Conservation (phyloP, 2,329 filamentous ascomycete genomes). For the Calcarisporium arbuscula region DNA sequence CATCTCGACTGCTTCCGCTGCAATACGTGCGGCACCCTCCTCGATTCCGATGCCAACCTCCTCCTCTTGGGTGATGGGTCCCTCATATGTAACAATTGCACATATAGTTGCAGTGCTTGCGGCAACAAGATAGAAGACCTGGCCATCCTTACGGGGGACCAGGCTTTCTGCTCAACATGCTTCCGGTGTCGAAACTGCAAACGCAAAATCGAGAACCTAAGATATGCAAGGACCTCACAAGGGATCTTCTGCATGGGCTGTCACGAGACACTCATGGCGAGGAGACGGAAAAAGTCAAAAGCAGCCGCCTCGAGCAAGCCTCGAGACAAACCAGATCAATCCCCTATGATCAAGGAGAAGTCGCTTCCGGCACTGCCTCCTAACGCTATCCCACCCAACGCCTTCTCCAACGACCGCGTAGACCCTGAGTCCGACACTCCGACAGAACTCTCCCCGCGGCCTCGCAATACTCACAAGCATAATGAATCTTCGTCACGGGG, state of each 20-base stretch:
- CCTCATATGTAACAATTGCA: slow-evolving; percentile 98
- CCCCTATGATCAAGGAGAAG: slow-evolving; percentile 75
- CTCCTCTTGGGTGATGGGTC: slow-evolving; percentile 95
- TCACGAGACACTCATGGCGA: slow-evolving; percentile 92
- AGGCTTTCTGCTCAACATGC: slow-evolving; percentile 95
- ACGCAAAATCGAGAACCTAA: slow-evolving; percentile 94
- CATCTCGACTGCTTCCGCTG: slow-evolving; percentile 98
- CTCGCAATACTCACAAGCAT: slow-evolving; percentile 43
- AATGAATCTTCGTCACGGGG: slow-evolving; percentile 51
- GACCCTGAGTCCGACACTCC: slow-evolving; percentile 60
- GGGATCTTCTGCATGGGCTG: slow-evolving; percentile 99
- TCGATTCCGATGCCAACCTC: slow-evolving; percentile 97
- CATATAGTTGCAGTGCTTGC: slow-evolving; percentile 96
- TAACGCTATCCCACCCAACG: slow-evolving; percentile 57
- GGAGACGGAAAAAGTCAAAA: slow-evolving; percentile 80
- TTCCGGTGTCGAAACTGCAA: slow-evolving; percentile 98
- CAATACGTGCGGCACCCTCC: slow-evolving; percentile 88
- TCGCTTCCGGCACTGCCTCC: slow-evolving; percentile 86
- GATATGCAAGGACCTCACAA: slow-evolving; percentile 95
- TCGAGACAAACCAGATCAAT: slow-evolving; percentile 57
- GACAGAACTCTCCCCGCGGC: slow-evolving; percentile 62
- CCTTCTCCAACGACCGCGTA: slow-evolving; percentile 55
- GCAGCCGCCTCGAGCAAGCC: slow-evolving; percentile 52
- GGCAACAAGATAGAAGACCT: slow-evolving; percentile 97
- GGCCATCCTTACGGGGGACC: slow-evolving; percentile 93